Percentiles rank a stretch among this genome's conserved stretches.
Conservation (phyloP, 495 filamentous ascomycete genomes). For the Xylaria scruposa region DNA sequence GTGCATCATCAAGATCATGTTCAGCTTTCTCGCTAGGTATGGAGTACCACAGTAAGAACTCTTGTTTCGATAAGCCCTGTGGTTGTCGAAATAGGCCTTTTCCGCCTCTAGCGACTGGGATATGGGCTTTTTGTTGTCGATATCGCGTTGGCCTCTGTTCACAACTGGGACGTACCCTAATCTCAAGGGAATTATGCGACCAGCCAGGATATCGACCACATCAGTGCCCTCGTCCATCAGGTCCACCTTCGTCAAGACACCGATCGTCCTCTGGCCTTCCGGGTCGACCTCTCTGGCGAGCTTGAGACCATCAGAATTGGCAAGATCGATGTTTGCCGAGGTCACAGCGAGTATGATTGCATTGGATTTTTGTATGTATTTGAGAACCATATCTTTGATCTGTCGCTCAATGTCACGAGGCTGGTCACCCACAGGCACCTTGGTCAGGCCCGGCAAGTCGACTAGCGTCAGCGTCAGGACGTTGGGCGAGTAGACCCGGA, state of each 20-base stretch:
- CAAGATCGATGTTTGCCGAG: conserved; percentile 94
- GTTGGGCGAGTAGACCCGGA: conserved; percentile 97
- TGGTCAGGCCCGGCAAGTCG: conserved; percentile 95
- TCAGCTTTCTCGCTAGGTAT: conserved; percentile 94
- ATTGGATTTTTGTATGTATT: conserved; percentile 97
- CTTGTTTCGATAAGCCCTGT: conserved; percentile 99
- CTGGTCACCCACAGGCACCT: conserved; percentile 98
- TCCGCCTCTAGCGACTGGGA: conserved; percentile 92
- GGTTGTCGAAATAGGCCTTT: conserved; percentile 97
- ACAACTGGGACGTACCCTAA: conserved; percentile 98
- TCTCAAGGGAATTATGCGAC: conserved; percentile 94
- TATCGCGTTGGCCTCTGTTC: conserved; percentile 98
- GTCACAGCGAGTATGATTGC: conserved; percentile 98
- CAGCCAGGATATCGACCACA: conserved; percentile 98
- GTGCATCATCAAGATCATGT: conserved; percentile 99
- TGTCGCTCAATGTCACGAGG: conserved; percentile 97
- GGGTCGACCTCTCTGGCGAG: conserved; percentile 96
- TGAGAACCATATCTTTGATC: conserved; percentile 98
- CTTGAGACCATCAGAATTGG: conserved; percentile 98
- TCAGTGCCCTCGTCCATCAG: conserved; percentile 99
- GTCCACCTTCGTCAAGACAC: conserved; percentile 98
- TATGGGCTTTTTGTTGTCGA: conserved; percentile 95
- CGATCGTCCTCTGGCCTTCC: conserved; percentile 97
- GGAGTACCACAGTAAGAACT: conserved; percentile 97
- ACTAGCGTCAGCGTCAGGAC: conserved; percentile 97